Evolutionary conservation across 2,329 filamentous ascomycete genomes (phyloP), one percentile per base, ranked within the genome.

Genomic region (Cladophialophora bantiana): DNA sequence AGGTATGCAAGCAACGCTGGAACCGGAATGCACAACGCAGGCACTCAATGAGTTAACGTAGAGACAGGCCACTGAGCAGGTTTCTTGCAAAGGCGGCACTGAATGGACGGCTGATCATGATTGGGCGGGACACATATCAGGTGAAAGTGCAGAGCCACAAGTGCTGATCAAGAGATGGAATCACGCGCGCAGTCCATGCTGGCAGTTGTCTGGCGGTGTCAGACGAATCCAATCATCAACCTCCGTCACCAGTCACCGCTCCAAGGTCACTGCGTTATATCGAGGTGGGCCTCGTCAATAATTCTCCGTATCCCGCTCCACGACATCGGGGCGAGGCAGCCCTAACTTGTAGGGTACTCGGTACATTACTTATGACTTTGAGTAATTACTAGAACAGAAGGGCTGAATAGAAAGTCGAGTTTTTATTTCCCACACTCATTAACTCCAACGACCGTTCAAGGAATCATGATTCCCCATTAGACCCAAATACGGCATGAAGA

Each of bases 11-110:
- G 59, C 45, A 38, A 58, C 35, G n/a, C 54, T 64, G 38, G 35
- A 59, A 53, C 12, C 38, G 61, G 13, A 31, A 64, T 57, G 56
- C 56, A 59, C 35, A 31, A 64, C 50, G 56, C 56, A 59, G 59
- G 32, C 59, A 35, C 32, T 59, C 32, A 20, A 31, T 34, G 9
- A 50, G 31, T 52, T 18, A 59, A 50, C 20, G 31, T 12, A 59
- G 18, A 45, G 20, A 32, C 42, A 59, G 15, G 57, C 57, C 57
- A 59, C 57, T 48, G 10, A 59, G 57, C 57, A 48, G 57, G 48
- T 31, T 61, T 54, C 26, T 36, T 59, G 40, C 53, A 36, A n/a
- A 40, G 35, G 26, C n/a, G 55, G 57, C 42, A 52, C 32, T 40
- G 20, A n/a, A 20, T 9, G 56, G 57, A 45, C 50, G 13, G 20